Evolutionary conservation across 257 asterid genomes (phyloP), one percentile per base, ranked within the genome.

Genomic region (Gentiana straminea): DNA sequence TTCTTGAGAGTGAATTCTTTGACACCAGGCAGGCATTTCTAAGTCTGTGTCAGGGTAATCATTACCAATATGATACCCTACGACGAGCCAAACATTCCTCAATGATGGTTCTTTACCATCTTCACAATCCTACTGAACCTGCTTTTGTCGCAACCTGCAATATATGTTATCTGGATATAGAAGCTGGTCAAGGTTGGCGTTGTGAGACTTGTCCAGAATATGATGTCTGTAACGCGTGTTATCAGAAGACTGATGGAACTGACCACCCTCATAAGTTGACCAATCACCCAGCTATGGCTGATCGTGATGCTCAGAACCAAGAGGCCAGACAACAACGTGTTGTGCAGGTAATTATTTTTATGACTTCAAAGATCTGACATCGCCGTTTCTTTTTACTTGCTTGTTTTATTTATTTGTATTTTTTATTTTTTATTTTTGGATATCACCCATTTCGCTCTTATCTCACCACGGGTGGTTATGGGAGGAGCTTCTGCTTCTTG

Each of bases 21-120:
- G 99, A 92, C 81, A 92, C 99, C 38, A 88, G 99, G 59, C 99
- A 92, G 72, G 97, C 99, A 51, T 92, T 85, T 70, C 81, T 92
- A 49, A 92, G 94, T 64, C 95, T 92, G 45, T 92, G 97, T 77
- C 98, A 92, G 75, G 98, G 94, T 73, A 92, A 92, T 73, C 94
- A 92, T 73, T 92, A 92, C 70, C 98, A 92, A 60, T 92, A 92
- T 54, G 98, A 92, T 70, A 92, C 98, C 61, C 92, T 92, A 60
- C 92, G 98, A 24, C 79, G 98, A 55, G 97, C 97, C 55, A 92
- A 92, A 77, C 99, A 92, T 76, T 92, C 99, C 24, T 92, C 97
- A 9, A 83, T 92, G 95, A 92, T 92, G 97, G 90, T 88, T 64
- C 93, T 92, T 63, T 92, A 88, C 75, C 99, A 92, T 75, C 94